phyloP scores from a whole-genome alignment of 495 filamentous ascomycete genomes.

The Hyaloscypha variabilis region DNA sequence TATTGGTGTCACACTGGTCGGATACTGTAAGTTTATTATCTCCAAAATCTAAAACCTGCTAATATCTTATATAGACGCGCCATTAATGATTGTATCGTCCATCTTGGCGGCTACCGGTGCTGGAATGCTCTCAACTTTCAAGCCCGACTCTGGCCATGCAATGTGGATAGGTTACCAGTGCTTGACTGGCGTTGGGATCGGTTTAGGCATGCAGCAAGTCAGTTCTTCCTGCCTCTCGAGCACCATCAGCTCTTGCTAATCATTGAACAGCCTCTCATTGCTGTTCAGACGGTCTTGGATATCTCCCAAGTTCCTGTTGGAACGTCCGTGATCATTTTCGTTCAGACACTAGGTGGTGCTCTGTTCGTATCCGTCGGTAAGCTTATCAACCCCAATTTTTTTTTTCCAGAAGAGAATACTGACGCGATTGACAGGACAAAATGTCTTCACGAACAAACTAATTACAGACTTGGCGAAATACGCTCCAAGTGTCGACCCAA shows the following conservation, averaged over 20 bases:
- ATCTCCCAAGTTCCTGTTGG: constrained; percentile 27
- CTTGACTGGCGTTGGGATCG: constrained; percentile 29
- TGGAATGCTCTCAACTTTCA: constrained; percentile 23
- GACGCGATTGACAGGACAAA: constrained; percentile 36
- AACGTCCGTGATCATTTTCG: constrained; percentile 32
- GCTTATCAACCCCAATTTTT: no score
- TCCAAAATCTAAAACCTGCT: constrained; percentile 27
- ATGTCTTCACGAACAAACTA: constrained; percentile 50
- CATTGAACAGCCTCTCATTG: constrained; percentile 21
- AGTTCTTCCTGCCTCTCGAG: no score
- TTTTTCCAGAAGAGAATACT: no score
- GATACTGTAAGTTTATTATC: constrained; percentile 42
- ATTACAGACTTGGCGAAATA: constrained; percentile 36
- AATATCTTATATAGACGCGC: constrained; percentile 22
- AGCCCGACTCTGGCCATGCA: constrained; percentile 12
- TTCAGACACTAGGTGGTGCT: constrained; percentile 47
- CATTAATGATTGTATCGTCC: constrained; percentile 35
- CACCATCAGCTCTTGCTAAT: no score
- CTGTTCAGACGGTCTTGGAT: constrained; percentile 29
- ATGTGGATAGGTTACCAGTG: constrained; percentile 31
- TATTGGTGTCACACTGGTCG: constrained; percentile 34
- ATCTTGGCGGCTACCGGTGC: constrained; percentile 52
- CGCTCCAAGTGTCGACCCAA: constrained; percentile 47
- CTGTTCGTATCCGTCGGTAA: constrained; percentile 44
- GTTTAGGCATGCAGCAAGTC: constrained; percentile 31